A percentile compares a stretch with the other conserved stretches of the same genome.
Evolutionary conservation across 169 alveolate genomes (phyloP).

Genomic region (Babesia ovata): DNA sequence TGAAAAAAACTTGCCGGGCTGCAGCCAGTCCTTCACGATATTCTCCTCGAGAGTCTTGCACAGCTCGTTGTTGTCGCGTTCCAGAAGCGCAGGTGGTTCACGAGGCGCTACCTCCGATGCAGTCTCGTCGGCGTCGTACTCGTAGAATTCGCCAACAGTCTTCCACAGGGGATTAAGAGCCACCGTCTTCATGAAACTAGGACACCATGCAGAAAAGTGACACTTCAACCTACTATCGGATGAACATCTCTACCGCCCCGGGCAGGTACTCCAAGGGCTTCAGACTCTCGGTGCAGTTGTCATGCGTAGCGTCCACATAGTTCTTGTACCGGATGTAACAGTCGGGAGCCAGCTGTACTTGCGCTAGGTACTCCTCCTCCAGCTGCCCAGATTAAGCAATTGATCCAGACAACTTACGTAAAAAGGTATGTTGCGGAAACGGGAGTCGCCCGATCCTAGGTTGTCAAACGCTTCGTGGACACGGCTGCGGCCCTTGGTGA

Average conservation of each 20-base stretch:
- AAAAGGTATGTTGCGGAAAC: slow-evolving; percentile 75
- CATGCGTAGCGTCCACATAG: slow-evolving; percentile 71
- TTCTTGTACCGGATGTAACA: slow-evolving; percentile 75
- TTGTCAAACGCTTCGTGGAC: slow-evolving; percentile 67
- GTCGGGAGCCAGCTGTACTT: slow-evolving; percentile 71
- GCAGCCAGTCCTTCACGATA: slow-evolving; percentile 72
- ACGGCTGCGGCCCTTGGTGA: slow-evolving; percentile 72
- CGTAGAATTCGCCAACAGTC: slow-evolving; percentile 26
- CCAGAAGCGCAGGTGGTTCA: slow-evolving; percentile 49
- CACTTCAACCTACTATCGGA: slow-evolving; percentile 54
- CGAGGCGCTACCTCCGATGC: background rate
- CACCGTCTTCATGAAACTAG: slow-evolving; percentile 37
- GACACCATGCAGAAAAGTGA: background rate
- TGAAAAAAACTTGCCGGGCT: slow-evolving; percentile 72
- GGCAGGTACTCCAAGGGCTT: slow-evolving; percentile 73
- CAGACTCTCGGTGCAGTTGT: slow-evolving; percentile 73
- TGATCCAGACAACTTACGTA: slow-evolving; percentile 40
- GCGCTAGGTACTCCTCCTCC: slow-evolving; percentile 76
- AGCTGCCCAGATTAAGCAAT: slow-evolving; percentile 13
- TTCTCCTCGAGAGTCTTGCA: slow-evolving; percentile 56
- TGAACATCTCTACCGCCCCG: slow-evolving; percentile 74
- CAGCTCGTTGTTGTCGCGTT: slow-evolving; percentile 29
- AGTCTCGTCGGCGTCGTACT: slow-evolving; percentile 29
- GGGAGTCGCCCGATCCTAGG: slow-evolving; percentile 69
- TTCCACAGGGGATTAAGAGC: slow-evolving; percentile 54